These are phyloP conservation scores for Scleroderma bovista DNA, from an alignment of 768 basidiomycete genomes.

Conservation along the genomic window DNA sequence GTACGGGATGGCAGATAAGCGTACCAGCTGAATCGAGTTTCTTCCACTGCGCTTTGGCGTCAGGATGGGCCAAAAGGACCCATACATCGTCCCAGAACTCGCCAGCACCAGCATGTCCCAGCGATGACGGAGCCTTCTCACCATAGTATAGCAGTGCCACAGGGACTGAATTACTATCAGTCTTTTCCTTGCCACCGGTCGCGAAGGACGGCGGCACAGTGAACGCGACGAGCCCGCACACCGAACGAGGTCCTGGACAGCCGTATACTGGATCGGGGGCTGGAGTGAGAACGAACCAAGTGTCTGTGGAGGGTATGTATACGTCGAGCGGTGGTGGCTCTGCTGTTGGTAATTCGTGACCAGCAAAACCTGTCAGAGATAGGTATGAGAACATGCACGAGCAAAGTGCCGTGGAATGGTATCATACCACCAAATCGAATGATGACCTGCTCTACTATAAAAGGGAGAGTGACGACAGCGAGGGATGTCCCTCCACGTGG, in stretches of 20 bases:
- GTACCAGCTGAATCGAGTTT: slow-evolving; percentile 12
- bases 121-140: slow-evolving; percentile 27
- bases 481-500: slow-evolving; percentile 39
- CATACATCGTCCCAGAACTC: slow-evolving; percentile 38
- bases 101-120: slow-evolving; percentile 37
- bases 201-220: not conserved
- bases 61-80: slow-evolving; percentile 21
- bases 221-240: slow-evolving; percentile 30
- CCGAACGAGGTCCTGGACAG: slow-evolving; percentile 30
- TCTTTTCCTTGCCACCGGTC: too few relatives aligned
- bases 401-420: too few relatives aligned
- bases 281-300: slow-evolving; percentile 22
- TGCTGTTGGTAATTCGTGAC: slow-evolving; percentile 29
- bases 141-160: slow-evolving; percentile 34
- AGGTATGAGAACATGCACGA: slow-evolving; percentile 8
- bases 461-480: slow-evolving; percentile 18
- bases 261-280: slow-evolving; percentile 21
- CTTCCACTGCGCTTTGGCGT: slow-evolving; percentile 15
- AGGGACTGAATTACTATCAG: too few relatives aligned
- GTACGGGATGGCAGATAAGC: not conserved
- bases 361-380: slow-evolving; percentile 27
- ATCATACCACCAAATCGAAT: slow-evolving; percentile 34
- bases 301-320: slow-evolving; percentile 22
- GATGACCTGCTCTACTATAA: slow-evolving; percentile 17
- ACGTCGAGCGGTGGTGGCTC: slow-evolving; percentile 27